Percentiles rank a stretch among this genome's conserved stretches.
These are phyloP conservation scores for Vaccinium darrowii DNA, from an alignment of 148 eudicot genomes.

Conservation along the genomic window DNA sequence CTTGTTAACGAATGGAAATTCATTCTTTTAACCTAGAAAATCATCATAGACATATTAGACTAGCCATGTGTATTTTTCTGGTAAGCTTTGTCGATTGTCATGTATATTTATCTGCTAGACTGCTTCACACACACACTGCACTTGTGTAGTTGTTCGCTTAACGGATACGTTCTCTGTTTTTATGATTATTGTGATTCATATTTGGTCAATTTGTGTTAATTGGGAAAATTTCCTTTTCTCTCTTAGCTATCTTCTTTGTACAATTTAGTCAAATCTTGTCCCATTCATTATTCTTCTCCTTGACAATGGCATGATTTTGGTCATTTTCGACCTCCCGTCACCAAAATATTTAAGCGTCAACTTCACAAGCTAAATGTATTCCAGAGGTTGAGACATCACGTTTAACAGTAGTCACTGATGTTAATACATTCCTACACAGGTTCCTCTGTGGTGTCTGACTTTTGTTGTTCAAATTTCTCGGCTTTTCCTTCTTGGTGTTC, in stretches of 20 bases:
- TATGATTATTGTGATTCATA: background rate
- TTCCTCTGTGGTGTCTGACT: background rate
- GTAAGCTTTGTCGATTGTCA: too few relatives aligned
- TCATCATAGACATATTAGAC: too few relatives aligned
- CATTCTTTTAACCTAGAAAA: too few relatives aligned
- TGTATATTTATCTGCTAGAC: too few relatives aligned
- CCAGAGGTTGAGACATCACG: background rate
- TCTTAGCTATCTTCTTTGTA: background rate
- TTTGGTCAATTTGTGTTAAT: background rate
- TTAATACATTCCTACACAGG: background rate
- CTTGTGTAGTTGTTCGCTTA: too few relatives aligned
- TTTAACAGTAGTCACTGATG: background rate
- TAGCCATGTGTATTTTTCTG: too few relatives aligned
- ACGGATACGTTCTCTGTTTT: too few relatives aligned
- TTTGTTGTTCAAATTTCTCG: constrained; percentile 5
- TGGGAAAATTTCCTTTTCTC: background rate
- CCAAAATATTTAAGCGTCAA: background rate
- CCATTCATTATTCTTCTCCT: background rate
- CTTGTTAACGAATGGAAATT: too few relatives aligned
- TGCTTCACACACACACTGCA: too few relatives aligned
- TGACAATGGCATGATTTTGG: background rate
- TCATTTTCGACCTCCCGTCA: background rate
- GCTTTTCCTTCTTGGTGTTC: constrained; percentile 10
- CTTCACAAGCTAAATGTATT: background rate
- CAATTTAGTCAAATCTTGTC: background rate